A percentile compares a stretch with the other conserved stretches of the same genome.
These are phyloP conservation scores for Ceratobasidium sp. DNA, from an alignment of 1,284 basidiomycete species.

Conservation along the genomic window DNA sequence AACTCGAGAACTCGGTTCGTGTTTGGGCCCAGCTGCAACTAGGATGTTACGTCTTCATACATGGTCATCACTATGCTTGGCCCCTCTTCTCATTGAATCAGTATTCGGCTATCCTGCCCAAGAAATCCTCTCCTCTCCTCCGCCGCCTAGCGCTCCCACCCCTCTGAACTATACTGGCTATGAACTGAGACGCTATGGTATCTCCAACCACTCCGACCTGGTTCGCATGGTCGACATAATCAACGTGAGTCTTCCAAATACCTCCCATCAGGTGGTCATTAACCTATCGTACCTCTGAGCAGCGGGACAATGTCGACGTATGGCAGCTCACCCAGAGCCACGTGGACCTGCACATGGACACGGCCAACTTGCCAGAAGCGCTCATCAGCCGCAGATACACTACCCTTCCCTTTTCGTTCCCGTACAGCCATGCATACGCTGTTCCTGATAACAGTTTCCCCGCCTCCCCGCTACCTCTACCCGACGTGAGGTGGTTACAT, in stretches of 20 bases:
- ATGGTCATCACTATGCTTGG: conserved; percentile 9
- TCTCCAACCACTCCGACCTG: conserved; percentile 22
- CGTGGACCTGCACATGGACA: conserved; percentile 43
- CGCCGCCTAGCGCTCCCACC: not conserved
- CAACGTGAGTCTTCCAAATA: conserved; percentile 12
- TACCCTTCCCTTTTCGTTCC: conserved; percentile 17
- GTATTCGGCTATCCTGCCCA: conserved; percentile 7
- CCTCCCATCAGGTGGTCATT: too few species aligned
- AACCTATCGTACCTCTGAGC: not conserved
- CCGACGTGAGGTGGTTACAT: conserved; percentile 32
- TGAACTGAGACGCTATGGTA: conserved; percentile 32
- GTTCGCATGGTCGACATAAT: conserved; percentile 10
- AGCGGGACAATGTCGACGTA: conserved; percentile 42
- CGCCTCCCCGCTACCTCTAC: not conserved
- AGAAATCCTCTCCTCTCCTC: not conserved
- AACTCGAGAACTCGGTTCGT: not conserved
- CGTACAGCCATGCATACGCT: not conserved
- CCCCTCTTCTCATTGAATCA: not conserved
- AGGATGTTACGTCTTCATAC: not conserved
- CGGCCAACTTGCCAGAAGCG: conserved; percentile 2
- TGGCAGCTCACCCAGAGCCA: conserved; percentile 41
- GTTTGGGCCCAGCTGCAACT: not conserved
- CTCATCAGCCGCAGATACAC: conserved; percentile 33
- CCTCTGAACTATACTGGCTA: conserved; percentile 24
- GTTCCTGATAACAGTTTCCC: not conserved